Base-by-base conservation (phyloP, 225 moss, liverwort and hornwort genomes). In the Pseudisothecium myosuroides region DNA sequence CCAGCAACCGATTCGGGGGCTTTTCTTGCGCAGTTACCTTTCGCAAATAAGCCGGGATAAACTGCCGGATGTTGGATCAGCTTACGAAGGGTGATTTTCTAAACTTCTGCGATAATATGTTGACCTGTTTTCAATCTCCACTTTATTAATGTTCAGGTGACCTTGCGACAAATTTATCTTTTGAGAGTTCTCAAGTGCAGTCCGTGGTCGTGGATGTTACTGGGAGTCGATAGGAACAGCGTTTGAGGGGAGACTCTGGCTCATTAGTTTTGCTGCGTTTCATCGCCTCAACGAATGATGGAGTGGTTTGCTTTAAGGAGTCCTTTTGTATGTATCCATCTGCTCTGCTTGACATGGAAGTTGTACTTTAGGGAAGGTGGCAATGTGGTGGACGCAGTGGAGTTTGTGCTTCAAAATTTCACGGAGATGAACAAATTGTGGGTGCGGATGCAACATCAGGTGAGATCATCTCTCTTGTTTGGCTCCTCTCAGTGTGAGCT, bases 401-500 rank as follows among this genome's bases (percentile, higher is more conserved):
- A 99, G 87, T 99, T 99, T 81, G 98, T 99, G 58, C 92, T 99
- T 74, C 98, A 99, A 92, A 99, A 99, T 88, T 99, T 99, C 85
- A 99, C 96, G 6, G 98, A 99, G 92, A 99, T 99, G 98, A 99
- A 99, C 90, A 99, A 99, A 86, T 90, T 99, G 75, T 99, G 98
- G 98, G 98, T 99, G 90, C 98, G 98, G 83, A 99, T 97, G 98
- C 98, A 99, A 84, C 96, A 96, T 92, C 98, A 99, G 98, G 98
- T 95, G 34, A 76, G 90, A 59, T 72, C 63, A 24, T 60, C 43
- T 81, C 58, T 84, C 76, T 79, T 69, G 14, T 56, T 72, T 89
- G 85, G n/a, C 54, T 72, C 45, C 66, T 83, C 17, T 86, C 19
- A 86, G 49, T 52, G 60, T 54, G 65, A 74, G 71, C 26, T 83